Base-by-base conservation (phyloP, 192 early-diverging fungal genomes). In the Rhizoclosmatium globosum region DNA sequence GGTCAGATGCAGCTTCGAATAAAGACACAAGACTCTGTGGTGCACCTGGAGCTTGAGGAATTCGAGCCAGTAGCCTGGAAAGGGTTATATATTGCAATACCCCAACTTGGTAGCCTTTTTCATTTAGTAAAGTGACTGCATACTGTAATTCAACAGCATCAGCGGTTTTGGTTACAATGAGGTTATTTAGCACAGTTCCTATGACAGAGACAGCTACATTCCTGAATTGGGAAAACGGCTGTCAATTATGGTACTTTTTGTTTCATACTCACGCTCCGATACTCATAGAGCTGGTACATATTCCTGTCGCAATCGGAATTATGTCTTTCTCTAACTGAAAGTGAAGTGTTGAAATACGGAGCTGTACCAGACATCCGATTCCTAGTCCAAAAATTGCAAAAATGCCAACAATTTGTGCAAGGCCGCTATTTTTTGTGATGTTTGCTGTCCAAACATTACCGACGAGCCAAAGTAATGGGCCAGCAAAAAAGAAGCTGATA, bases 331-430 rank as follows among this genome's bases (percentile, higher is more conserved):
- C 64, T 1, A 95, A 94, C 0, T 87, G 82, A 0, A 89, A 91
- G 68, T 95, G 95, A 3, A 91, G 86, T 2, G 89, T 92, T 69
- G 94, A 81, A 79, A 94, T 88, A 43, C 89, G 87, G 2, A 91
- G 91, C 85, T 95, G 94, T 66, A 95, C 84, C 64, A 91, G 85
- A 47, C 82, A 84, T 57, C 96, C 95, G 47, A 92, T 85, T 39
- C 95, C 96, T 23, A 91, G 59, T 3, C 94, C 95, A 47, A 90
- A 74, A 69, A 95, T 79, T 38, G 95, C 74, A 69, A 95, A 77
- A 66, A 85, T 89, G 11, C 88, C 85, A 42, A 91, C 88, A 53
- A 89, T 90, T 38, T 86, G 41, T 9, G 79, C 86, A 44, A 82
- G 64, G 46, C 85, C 83, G 4, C 90, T 85, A 2, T 82, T 46